Base-by-base conservation (phyloP, 2,329 filamentous ascomycete species). In the Fusarium bulbicola region DNA sequence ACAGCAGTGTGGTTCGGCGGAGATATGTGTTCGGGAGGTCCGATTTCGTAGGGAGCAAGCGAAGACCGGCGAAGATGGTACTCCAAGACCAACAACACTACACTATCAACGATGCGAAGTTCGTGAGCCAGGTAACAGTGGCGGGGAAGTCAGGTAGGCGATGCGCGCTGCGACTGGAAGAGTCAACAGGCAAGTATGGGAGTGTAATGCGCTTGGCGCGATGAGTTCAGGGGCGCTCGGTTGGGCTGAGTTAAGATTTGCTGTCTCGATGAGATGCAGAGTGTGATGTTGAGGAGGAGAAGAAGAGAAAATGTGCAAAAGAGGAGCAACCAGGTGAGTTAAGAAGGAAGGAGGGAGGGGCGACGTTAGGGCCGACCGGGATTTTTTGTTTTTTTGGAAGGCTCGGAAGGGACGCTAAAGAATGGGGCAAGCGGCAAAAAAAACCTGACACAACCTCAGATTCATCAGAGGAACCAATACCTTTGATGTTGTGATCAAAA, bases 1-100 rank as follows among this genome's bases (percentile, higher is more conserved):
- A 97, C 94, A 92, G 82, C 81, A 81, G 81, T 80, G 79, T 83
- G 77, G 74, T 73, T 78, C 74, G 74, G 76, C 66, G 65, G 69
- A 75, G 60, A 77, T 81, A 80, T 76, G 76, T 80, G 79, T 77
- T 73, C 75, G 73, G 70, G 46, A 64, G 56, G 53, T 65, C 73
- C 69, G 76, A 66, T 75, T 75, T 69, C 66, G 70, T 39, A 56
- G 61, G 53, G 58, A 57, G 57, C 64, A 69, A 60, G 54, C 64
- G 56, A 63, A 63, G 62, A 64, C 68, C 64, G 68, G 56, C 53
- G 61, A 70, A 69, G 47, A 66, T 39, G 60, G 47, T 43, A 49
- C 53, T 69, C 53, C 59, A 62, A 72, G 37, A 49, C 60, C 71
- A 74, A 68, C 68, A 68, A 66, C 68, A 68, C 52, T 57, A 64